Conservation (phyloP, 495 filamentous ascomycete species). For the Hyaloscypha bicolor region DNA sequence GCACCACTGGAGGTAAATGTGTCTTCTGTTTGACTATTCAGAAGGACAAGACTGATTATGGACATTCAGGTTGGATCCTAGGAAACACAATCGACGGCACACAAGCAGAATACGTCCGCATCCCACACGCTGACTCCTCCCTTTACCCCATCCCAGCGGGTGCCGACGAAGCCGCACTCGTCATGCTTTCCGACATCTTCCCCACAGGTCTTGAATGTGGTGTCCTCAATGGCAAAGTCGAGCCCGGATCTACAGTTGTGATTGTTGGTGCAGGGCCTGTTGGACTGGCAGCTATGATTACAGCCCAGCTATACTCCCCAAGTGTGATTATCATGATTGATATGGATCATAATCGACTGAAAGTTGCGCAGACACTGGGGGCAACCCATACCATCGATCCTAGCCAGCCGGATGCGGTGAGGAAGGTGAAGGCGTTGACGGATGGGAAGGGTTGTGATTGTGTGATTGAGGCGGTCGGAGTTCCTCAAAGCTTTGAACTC, state of each 20-base stretch:
- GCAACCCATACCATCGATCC: slow-evolving; percentile 45
- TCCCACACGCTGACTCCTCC: slow-evolving; percentile 46
- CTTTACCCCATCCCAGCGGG: slow-evolving; percentile 42
- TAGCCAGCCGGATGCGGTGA: slow-evolving; percentile 32
- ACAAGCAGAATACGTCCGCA: slow-evolving; percentile 53
- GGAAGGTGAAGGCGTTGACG: slow-evolving; percentile 41
- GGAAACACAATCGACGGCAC: slow-evolving; percentile 50
- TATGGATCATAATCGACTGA: slow-evolving; percentile 43
- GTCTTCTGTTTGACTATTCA: not conserved
- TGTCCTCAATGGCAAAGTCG: slow-evolving; percentile 46
- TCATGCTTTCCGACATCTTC: slow-evolving; percentile 50
- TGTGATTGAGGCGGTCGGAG: slow-evolving; percentile 58
- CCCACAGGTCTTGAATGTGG: slow-evolving; percentile 54
- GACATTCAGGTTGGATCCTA: slow-evolving; percentile 41
- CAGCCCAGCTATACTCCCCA: slow-evolving; percentile 49
- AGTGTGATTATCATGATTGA: slow-evolving; percentile 48
- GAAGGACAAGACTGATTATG: not conserved
- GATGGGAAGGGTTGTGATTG: slow-evolving; percentile 51
- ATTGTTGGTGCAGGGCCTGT: slow-evolving; percentile 57
- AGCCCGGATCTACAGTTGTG: slow-evolving; percentile 46
- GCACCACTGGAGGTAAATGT: slow-evolving; percentile 33
- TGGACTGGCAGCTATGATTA: slow-evolving; percentile 49
- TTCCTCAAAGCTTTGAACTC: slow-evolving; percentile 47
- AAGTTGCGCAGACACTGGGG: slow-evolving; percentile 45
- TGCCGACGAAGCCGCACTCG: slow-evolving; percentile 40